Evolutionary conservation across 139 green algal species (phyloP), one percentile per base, ranked within the genome.

Genomic region (Penium margaritaceum): DNA sequence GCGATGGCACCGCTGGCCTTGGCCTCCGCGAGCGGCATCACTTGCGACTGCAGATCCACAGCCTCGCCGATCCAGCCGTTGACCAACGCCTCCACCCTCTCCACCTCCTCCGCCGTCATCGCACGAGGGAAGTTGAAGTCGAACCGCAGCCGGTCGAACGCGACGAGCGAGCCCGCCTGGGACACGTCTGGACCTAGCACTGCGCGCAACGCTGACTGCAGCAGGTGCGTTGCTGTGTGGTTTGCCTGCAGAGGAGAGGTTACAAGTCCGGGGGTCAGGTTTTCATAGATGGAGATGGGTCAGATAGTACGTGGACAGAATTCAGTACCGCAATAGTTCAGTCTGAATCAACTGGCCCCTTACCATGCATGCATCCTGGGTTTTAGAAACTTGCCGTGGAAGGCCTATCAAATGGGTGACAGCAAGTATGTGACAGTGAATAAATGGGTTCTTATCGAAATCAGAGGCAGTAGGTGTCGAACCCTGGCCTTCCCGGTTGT

Each of bases 161-260:
- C 79, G 27, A 93, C 86, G 4, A 93, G 79, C 21, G 89, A 95
- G 39, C 92, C 92, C 69, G 95, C 90, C 84, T 96, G 73, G 21
- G 78, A 87, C 0, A 89, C 87, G 78, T 92, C 88, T 0, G 85
- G 78, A 19, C 90, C 90, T 55, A 97, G 79, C 32, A 96, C 90
- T 37, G 44, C n/a, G 83, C 85, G 86, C 15, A 89, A 70, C n/a
- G 84, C 81, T 0, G 67, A 33, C 60, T 88, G 90, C 58, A 97
- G 84, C 57, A 97, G 85, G 84, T 97, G 91, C 0, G 92, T 97
- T 27, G 92, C 90, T 0, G 91, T 96, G 87, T 97, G 92, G 80
- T 97, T 85, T 15, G 67, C 68, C 21, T 77, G 63, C 12, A 0
- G 27, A 67, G 44, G 67, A n/a, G n/a, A n/a, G n/a, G n/a, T n/a